Evolutionary conservation across 2,329 filamentous ascomycete genomes (phyloP), one percentile per base, ranked within the genome.

Genomic region (Aspergillus brasiliensis): DNA sequence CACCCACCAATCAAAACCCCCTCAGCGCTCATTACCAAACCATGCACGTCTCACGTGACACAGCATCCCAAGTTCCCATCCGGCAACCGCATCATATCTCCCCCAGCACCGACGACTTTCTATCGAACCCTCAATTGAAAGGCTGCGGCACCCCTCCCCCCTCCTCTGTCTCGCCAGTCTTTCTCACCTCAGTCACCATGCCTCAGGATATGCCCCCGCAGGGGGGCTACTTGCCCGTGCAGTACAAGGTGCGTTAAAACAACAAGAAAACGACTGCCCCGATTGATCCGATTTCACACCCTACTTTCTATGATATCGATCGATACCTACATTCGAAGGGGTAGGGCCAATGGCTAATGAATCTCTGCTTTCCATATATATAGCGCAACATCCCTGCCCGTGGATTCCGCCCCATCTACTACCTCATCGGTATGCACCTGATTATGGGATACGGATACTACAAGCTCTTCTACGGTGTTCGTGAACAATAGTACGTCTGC

Each of bases 161-260:
- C 57, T 52, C 57, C 51, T 58, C 63, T 27, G n/a, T 27, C 31
- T 58, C 56, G 54, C 54, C 63, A 62, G 60, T 62, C 62, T 5
- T 34, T 34, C 13, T 34, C 31, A 13, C 11, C 11, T 34, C 31
- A 34, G 56, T 56, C 72, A 88, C 67, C 75, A 97, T 98, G 94
- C 88, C 91, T 83, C 93, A 98, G 86, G 95, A 99, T 84, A 91
- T 99, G 87, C 95, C 95, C 83, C 95, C 95, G 71, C 78, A 81
- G 75, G 95, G 94, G 83, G 95, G 95, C 84, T 99, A 99, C 81
- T 90, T 88, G 78, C 89, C 94, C 79, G 90, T 99, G 68, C 95
- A 99, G 82, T 99, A 97, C 85, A 96, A 96, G 88, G 91, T 93
- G 78, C 73, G 83, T 81, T 47, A 6, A 34, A 17, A 31, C 61